Evolutionary conservation across 2,329 filamentous ascomycete genomes (phyloP), one percentile per base, ranked within the genome.

Genomic region (Immersiporthe knoxdaviesiana): DNA sequence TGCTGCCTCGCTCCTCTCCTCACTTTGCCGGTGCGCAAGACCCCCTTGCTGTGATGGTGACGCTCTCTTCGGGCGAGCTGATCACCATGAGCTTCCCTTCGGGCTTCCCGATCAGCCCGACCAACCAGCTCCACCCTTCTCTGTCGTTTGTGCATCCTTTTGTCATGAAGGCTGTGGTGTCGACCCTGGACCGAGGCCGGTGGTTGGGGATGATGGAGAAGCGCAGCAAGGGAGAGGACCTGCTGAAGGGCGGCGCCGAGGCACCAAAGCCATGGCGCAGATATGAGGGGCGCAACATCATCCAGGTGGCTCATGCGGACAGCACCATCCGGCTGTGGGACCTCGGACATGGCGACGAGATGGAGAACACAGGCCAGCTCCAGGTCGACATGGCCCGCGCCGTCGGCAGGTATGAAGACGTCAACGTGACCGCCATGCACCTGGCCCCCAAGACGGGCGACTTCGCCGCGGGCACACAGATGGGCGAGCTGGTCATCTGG

Each of bases 301-400:
- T 97, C 8, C 91, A 95, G 71, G 93, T 92, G 5, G 91, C 93
- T 0, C 95, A 99, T 78, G 93, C 91, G 3, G 96, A 99, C 79
- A 93, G 94, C 66, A 97, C 92, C 0, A 84, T 99, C n/a, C 87
- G 94, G 41, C 83, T 98, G 8, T 99, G 94, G 94, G 96, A 99
- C 79, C 88, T 91, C 27, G 96, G 96, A 0, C 92, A 97, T 75
- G 92, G 89, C 18, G 96, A 99, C 76, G 93, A 97, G 75, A 92
- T 99, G 64, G 96, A 99, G 79, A 98, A 98, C 75, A 85, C 88
- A 16, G 84, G 85, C 4, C 85, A 93, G 66, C 82, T 98, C 32
- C 95, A 99, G 80, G 89, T 97, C 7, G 95, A 99, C 75, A 84
- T 98, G 50, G 91, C 92, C 8, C 87, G 93, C 72, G 92, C 95